These are phyloP conservation scores for Stagonosporopsis chrysanthemi DNA, from an alignment of 2,329 filamentous ascomycete genomes.

Conservation along the genomic window DNA sequence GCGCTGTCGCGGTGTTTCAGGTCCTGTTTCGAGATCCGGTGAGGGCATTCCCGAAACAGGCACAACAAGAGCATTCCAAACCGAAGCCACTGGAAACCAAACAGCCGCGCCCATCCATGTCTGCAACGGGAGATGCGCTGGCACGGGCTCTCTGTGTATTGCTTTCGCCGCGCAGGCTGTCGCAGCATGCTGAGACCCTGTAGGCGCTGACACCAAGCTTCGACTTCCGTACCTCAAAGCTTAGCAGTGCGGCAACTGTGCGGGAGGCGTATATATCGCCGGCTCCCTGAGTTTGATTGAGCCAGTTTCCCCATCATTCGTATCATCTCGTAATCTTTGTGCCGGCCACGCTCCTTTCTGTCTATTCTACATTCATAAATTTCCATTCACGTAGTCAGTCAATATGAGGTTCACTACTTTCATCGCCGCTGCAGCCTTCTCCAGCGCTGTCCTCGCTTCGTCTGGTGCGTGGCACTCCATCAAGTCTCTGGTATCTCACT, in stretches of 20 bases:
- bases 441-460: conserved; percentile 36
- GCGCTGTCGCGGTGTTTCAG: conserved; percentile 39
- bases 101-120: conserved; percentile 25
- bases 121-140: conserved; percentile 9
- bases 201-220: conserved; percentile 32
- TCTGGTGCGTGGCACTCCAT: conserved; percentile 21
- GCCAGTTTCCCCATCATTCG: conserved; percentile 20
- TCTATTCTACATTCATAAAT: conserved; percentile 13
- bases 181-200: conserved; percentile 34
- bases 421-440: conserved; percentile 36
- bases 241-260: conserved; percentile 11
- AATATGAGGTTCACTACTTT: conserved; percentile 42
- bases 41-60: conserved; percentile 35
- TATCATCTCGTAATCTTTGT: conserved; percentile 33
- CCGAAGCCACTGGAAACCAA: conserved; percentile 19
- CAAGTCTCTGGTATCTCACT: not conserved
- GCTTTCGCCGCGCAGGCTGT: conserved; percentile 18
- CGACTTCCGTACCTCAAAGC: conserved; percentile 25
- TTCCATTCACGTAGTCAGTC: conserved; percentile 19
- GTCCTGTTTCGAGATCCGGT: conserved; percentile 33
- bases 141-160: conserved; percentile 4
- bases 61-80: conserved; percentile 19
- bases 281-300: conserved; percentile 10
- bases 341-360: conserved; percentile 39
- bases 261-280: conserved; percentile 27